Conservation (phyloP, 2,329 filamentous ascomycete genomes). For the Fusarium fracticaudum region DNA sequence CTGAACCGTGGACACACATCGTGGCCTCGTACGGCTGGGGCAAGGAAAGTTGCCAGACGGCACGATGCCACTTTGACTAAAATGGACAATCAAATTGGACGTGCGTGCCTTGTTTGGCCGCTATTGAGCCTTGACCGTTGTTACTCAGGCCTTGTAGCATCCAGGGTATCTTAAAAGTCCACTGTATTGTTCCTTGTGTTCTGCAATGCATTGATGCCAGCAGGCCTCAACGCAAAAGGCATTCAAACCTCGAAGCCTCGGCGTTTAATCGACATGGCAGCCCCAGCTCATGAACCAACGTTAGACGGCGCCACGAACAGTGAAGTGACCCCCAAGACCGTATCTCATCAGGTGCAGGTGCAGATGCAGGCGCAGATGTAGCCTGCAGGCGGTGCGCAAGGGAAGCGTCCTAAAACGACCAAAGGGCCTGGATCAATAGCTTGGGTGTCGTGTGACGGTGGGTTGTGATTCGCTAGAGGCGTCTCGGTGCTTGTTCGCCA, state of each 20-base stretch:
- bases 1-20: conserved; percentile 19
- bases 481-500: conserved; percentile 17
- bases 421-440: conserved; percentile 27
- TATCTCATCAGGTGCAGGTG: conserved; percentile 33
- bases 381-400: conserved; percentile 6
- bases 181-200: not conserved
- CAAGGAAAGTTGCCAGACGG: conserved; percentile 27
- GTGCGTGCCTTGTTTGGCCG: conserved; percentile 14
- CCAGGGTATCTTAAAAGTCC: not conserved
- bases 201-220: conserved; percentile 18
- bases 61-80: conserved; percentile 30
- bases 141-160: not conserved
- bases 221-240: conserved; percentile 20
- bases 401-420: not conserved
- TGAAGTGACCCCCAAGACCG: conserved; percentile 16
- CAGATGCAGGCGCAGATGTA: conserved; percentile 28
- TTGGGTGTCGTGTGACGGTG: conserved; percentile 6
- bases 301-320: conserved; percentile 13
- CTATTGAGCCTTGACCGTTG: not conserved
- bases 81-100: conserved; percentile 8
- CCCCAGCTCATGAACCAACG: not conserved
- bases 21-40: conserved; percentile 33
- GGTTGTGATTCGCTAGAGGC: conserved; percentile 10
- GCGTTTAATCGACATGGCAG: conserved; percentile 8
- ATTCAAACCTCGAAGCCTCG: conserved; percentile 18